Conservation (phyloP, 2,329 filamentous ascomycete genomes). For the Fusarium subglutinans region DNA sequence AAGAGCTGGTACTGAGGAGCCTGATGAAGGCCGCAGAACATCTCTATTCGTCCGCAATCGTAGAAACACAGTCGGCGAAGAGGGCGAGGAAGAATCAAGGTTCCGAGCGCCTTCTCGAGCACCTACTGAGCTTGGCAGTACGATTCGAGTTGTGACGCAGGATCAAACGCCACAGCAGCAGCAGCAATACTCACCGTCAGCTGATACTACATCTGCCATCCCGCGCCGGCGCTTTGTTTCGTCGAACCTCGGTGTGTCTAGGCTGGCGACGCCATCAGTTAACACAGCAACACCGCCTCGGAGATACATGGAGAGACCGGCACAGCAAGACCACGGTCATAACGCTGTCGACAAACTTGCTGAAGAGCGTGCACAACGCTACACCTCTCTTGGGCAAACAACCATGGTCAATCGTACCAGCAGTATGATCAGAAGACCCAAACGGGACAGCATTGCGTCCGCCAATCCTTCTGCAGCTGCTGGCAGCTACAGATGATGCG, state of each 20-base stretch:
- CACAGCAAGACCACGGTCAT: conserved; percentile 50
- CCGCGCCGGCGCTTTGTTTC: conserved; percentile 64
- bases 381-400: conserved; percentile 56
- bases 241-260: conserved; percentile 57
- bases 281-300: conserved; percentile 53
- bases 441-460: conserved; percentile 52
- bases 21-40: conserved; percentile 56
- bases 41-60: conserved; percentile 57
- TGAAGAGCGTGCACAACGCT: conserved; percentile 48
- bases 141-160: conserved; percentile 45
- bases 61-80: conserved; percentile 57
- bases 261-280: conserved; percentile 53
- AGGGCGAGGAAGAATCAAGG: conserved; percentile 58
- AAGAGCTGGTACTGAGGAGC: conserved; percentile 59
- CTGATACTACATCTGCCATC: conserved; percentile 46
- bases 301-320: conserved; percentile 53
- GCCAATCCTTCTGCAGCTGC: conserved; percentile 52
- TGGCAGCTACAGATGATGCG: conserved; percentile 57
- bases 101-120: conserved; percentile 68
- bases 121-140: conserved; percentile 62
- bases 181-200: conserved; percentile 32
- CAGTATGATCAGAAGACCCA: conserved; percentile 56
- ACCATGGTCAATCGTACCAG: conserved; percentile 54
- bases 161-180: conserved; percentile 37
- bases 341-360: conserved; percentile 35